Base-by-base conservation (phyloP, 108 stramenopile species). In the Skeletonema tropicum region DNA sequence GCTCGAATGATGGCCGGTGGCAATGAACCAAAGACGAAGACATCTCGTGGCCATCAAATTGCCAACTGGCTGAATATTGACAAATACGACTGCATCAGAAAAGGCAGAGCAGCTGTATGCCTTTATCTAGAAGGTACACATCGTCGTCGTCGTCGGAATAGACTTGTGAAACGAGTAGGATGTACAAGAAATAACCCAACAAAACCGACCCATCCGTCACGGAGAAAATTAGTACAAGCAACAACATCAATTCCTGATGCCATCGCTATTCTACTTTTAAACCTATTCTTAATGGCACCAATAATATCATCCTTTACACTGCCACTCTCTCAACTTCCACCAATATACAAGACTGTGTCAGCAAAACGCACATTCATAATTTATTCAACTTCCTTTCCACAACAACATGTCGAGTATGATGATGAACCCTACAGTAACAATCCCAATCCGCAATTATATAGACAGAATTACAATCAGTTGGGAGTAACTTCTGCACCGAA, bases 361-460 rank as follows among this genome's bases (percentile, higher is more conserved):
- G 0, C 23, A 55, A 55, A 23, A 25, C 19, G 52, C 21, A 55
- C 6, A 25, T 10, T 23, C 2, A 55, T 55, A 23, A 55, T 55
- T 55, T 23, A 55, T 55, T 21, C 52, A 25, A 7, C 52, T 21
- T 55, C 23, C 52, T 55, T 55, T n/a, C 52, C 52, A 23, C 52
- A 55, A 23, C 52, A 55, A 55, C 23, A 55, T 55, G 23, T 25
- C 5, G 42, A 45, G 42, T 45, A 45, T 8, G 21, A 55, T 9
- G 7, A 55, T 55, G 52, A 6, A 55, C 52, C 3, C 15, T 19
- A 23, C 52, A 55, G 23, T 23, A 23, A 19, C 48, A 49, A 17
- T 19, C n/a, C n/a, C 23, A 55, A 55, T 55, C 52, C 52, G 9
- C 52, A 55, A 55, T 55, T 55, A 5, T 55, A 55, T 55, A 55